Evolutionary conservation across 805 yeast genomes (phyloP), one percentile per base, ranked within the genome.

Genomic region (Maudiozyma saulgeensis): DNA sequence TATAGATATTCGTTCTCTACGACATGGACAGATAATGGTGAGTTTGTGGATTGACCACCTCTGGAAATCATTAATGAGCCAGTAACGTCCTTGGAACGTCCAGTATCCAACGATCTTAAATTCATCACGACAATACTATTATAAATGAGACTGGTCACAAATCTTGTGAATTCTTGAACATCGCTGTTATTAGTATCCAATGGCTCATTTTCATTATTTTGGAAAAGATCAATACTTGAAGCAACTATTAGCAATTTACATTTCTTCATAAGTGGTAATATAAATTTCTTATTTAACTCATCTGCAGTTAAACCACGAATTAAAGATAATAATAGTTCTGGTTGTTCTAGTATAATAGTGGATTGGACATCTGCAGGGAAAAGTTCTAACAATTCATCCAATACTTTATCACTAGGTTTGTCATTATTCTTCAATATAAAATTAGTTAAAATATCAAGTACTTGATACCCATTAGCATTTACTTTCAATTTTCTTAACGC

Each of bases 31-130:
- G 51, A 35, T 13, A 51, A 46, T 28, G 48, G 46, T 28, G 48
- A 46, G 4, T 58, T 56, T n/a, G 55, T 53, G n/a, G 13, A 21
- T 19, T 44, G 41, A 2, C 80, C 70, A 0, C 96, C 96, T 45
- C 68, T 69, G 0, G 81, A 66, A 0, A 88, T 72, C 0, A 77
- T 71, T 40, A 88, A 60, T 4, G 82, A 72, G 1, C 96, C 96
- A 0, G 95, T 83, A 2, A 86, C 77, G 61, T 88, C 96, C 43
- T 77, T 78, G 0, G 96, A 95, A 56, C 87, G 73, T 0, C 96
- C 96, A 0, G 96, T 87, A 3, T 77, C 72, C 51, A 88, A 68
- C 1, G 95, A 89, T 56, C 78, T 76, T 35, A 87, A 60, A 19
- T 75, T 70, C n/a, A 87, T 54, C 1, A 58, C 51, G 1, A 54